A percentile compares a stretch with the other conserved stretches of the same genome.
These are phyloP conservation scores for Rhizoclosmatium sp. DNA, from an alignment of 192 early-diverging fungal genomes.

Conservation along the genomic window DNA sequence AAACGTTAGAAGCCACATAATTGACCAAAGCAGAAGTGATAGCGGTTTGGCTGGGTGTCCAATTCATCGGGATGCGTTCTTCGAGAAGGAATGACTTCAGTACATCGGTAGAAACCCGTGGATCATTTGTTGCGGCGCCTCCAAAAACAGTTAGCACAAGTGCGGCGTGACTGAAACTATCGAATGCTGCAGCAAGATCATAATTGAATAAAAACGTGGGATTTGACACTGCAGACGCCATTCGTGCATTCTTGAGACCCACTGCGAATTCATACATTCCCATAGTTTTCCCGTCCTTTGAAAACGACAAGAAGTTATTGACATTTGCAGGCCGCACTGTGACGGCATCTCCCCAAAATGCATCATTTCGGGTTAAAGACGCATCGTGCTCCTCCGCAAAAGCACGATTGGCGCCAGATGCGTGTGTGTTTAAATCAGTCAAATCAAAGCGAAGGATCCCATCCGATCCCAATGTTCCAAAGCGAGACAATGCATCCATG, in stretches of 20 bases:
- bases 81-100: not conserved
- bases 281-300: not conserved
- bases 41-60: not conserved
- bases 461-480: not conserved
- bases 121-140: not conserved
- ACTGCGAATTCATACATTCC: not conserved
- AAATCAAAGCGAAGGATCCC: slow-evolving; percentile 9
- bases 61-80: not conserved
- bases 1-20: no score
- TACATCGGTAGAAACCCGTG: not conserved
- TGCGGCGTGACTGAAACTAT: not conserved
- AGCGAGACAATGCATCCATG: not conserved
- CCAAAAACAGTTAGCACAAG: not conserved
- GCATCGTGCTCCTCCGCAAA: not conserved
- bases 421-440: not conserved
- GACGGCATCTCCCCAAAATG: not conserved
- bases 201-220: not conserved
- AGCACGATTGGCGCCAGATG: not conserved
- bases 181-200: not conserved
- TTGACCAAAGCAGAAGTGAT: no score
- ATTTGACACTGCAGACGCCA: not conserved
- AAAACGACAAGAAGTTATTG: not conserved
- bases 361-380: not conserved
- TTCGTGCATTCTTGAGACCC: not conserved
- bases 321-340: not conserved